Evolutionary conservation across 2,329 filamentous ascomycete genomes (phyloP).

Genomic region (Dothistroma septosporum): DNA sequence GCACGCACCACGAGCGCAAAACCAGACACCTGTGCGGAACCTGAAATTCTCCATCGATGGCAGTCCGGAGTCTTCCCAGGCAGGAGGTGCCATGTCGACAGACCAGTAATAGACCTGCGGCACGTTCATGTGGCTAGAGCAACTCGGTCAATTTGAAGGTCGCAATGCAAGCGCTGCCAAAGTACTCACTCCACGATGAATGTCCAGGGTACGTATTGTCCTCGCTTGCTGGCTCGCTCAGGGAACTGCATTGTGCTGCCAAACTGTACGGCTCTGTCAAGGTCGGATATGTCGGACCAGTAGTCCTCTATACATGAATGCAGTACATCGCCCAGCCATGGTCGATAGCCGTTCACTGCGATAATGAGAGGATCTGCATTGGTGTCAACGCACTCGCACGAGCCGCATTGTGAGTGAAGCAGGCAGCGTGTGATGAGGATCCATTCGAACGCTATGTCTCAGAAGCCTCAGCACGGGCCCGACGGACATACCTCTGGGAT

Average conservation of each 20-base stretch:
- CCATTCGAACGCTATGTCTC: conserved; percentile 34
- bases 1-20: conserved; percentile 34
- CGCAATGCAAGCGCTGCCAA: neutral
- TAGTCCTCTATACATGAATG: conserved; percentile 33
- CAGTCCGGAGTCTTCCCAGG: conserved; percentile 22
- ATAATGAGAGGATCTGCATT: conserved; percentile 33
- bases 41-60: conserved; percentile 33
- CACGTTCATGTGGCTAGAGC: conserved; percentile 34
- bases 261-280: conserved; percentile 36
- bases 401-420: neutral
- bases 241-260: conserved; percentile 36
- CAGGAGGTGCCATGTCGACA: conserved; percentile 31
- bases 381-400: neutral
- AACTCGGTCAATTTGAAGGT: neutral
- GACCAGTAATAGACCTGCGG: conserved; percentile 39
- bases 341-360: conserved; percentile 34
- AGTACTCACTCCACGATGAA: conserved; percentile 33
- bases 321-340: conserved; percentile 35
- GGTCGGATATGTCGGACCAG: conserved; percentile 32
- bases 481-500: conserved; percentile 32
- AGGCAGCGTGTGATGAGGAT: conserved; percentile 25
- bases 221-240: conserved; percentile 31
- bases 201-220: conserved; percentile 34
- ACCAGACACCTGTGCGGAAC: conserved; percentile 36
- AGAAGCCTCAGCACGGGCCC: conserved; percentile 13